Conservation (phyloP, 331 rosid genomes). For the Ulmus americana region DNA sequence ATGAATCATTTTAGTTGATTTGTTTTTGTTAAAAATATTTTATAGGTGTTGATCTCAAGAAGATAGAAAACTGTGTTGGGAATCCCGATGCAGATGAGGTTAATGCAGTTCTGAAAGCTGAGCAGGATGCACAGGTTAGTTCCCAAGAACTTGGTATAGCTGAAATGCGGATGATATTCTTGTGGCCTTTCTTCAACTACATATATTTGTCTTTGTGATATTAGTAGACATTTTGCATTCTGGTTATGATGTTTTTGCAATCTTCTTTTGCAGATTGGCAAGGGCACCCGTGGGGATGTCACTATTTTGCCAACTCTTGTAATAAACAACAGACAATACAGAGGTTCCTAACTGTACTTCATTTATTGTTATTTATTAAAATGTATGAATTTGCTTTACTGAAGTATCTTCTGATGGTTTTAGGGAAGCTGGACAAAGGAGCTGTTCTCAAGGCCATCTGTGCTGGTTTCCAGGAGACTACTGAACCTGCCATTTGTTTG, state of each 20-base stretch:
- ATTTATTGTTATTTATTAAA: slow-evolving; percentile 1
- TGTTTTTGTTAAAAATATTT: slow-evolving; percentile 21
- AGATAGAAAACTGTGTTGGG: slow-evolving; percentile 76
- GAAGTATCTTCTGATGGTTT: slow-evolving; percentile 15
- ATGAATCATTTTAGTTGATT: background rate
- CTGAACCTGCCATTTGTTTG: slow-evolving; percentile 88
- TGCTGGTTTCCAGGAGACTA: slow-evolving; percentile 79
- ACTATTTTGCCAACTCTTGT: slow-evolving; percentile 92
- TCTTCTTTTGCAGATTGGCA: slow-evolving; percentile 62
- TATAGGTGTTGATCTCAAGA: slow-evolving; percentile 59
- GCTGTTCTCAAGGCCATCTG: slow-evolving; percentile 93
- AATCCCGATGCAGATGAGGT: slow-evolving; percentile 63
- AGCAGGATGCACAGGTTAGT: slow-evolving; percentile 82
- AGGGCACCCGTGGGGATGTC: slow-evolving; percentile 90
- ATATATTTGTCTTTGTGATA: background rate
- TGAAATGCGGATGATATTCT: background rate
- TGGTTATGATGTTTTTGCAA: background rate
- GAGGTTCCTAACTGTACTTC: slow-evolving; percentile 49
- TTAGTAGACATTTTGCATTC: slow-evolving; percentile 18
- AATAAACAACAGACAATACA: slow-evolving; percentile 79
- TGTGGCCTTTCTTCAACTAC: slow-evolving; percentile 7
- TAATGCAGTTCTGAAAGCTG: slow-evolving; percentile 74
- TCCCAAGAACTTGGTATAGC: background rate
- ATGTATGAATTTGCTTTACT: slow-evolving; percentile 13
- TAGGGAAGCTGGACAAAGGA: slow-evolving; percentile 78